These are phyloP conservation scores for Pestalotiopsis sp. DNA, from an alignment of 2,329 filamentous ascomycete species.

Conservation along the genomic window DNA sequence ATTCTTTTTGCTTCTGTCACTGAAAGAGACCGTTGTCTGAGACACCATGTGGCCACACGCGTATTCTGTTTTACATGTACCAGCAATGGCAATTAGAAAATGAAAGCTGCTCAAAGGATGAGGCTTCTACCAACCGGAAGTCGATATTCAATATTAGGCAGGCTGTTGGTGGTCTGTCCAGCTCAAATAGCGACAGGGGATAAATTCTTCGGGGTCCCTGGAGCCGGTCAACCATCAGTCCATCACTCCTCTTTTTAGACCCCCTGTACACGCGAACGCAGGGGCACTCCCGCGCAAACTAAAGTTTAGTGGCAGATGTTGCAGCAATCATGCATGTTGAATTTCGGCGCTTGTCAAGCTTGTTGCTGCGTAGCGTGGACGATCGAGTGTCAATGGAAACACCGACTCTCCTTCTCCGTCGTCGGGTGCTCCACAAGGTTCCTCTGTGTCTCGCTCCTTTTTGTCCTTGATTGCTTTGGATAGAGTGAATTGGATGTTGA, in stretches of 20 bases:
- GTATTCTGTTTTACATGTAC: not conserved
- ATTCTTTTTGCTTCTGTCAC: not conserved
- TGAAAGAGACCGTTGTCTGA: not conserved
- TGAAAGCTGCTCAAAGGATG: not conserved
- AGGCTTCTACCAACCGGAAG: not conserved
- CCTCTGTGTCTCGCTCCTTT: not conserved
- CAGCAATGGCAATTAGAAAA: not conserved
- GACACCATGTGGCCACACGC: not conserved
- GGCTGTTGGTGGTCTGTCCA: not conserved
- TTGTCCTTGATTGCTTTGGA: not conserved
- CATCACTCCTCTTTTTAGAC: not conserved
- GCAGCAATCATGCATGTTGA: not conserved
- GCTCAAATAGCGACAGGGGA: not conserved
- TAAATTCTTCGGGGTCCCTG: not conserved
- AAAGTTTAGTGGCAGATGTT: not conserved
- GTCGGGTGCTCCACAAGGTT: not conserved
- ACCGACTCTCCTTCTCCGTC: not conserved
- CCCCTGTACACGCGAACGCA: not conserved
- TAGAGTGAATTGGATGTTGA: not conserved
- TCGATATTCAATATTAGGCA: not conserved
- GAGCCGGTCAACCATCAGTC: not conserved
- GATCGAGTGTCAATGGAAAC: not conserved
- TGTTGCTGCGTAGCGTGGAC: not conserved
- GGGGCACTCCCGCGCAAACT: not conserved
- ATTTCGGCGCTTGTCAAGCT: not conserved